Evolutionary conservation across 257 asterid species (phyloP).

Genomic region (Fraxinus americana): DNA sequence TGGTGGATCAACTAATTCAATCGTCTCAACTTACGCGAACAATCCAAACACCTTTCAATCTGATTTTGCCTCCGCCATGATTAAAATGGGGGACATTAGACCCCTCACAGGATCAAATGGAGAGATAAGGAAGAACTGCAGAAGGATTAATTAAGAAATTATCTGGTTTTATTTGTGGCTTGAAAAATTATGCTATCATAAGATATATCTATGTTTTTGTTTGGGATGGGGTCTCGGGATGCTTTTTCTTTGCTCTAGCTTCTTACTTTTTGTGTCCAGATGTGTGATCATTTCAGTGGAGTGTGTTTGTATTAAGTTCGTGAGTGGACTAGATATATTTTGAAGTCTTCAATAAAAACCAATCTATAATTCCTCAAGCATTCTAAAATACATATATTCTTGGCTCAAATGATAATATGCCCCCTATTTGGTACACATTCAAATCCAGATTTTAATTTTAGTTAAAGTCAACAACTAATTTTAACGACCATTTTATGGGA

Average conservation of each 20-base stretch:
- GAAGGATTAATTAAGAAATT: conserved; percentile 42
- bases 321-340: neutral
- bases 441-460: no score
- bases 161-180: neutral
- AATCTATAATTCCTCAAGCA: no score
- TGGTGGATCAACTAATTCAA: conserved; percentile 64
- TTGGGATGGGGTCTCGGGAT: no score
- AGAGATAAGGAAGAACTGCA: conserved; percentile 79
- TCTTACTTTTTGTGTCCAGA: neutral
- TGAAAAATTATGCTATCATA: no score
- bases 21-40: conserved; percentile 45
- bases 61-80: conserved; percentile 66
- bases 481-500: no score
- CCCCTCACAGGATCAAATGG: conserved; percentile 80
- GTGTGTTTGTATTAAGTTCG: neutral
- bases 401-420: no score
- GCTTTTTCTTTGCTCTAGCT: neutral
- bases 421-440: no score
- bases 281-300: neutral
- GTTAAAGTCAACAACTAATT: no score
- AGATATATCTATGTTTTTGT: neutral
- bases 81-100: conserved; percentile 78
- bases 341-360: no score
- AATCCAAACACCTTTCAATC: conserved; percentile 40
- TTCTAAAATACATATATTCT: no score